Evolutionary conservation across 202 grass and related monocot genomes (phyloP), one percentile per base, ranked within the genome.

Genomic region (Elaeis oleifera): DNA sequence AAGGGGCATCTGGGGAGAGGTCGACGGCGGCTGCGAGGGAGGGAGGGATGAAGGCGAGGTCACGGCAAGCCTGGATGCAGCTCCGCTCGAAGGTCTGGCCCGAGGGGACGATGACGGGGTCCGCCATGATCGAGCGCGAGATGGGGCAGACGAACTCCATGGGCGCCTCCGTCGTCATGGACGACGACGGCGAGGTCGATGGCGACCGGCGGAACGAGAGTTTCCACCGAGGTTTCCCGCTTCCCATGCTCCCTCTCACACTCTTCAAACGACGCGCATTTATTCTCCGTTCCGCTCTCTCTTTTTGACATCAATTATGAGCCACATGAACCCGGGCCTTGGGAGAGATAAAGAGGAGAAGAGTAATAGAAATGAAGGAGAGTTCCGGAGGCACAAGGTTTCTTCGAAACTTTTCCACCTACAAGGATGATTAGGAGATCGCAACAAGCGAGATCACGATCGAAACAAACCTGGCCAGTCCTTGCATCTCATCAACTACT

Each of bases 121-220:
- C 87, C 0, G 81, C 87, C 91, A 96, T 96, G n/a, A 96, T 79
- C 50, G 81, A 73, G 36, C 87, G 75, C 51, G 91, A 90, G 79
- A 96, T 79, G 25, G 91, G 87, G 81, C 91, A 96, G 60, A 96
- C 72, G 76, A 90, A 96, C 73, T 96, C 84, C 16, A n/a, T 15
- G 19, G 91, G 87, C n/a, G 79, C 76, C 28, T 88, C 87, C 9
- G 63, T 71, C 20, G 76, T 80, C 3, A 79, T 61, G 2, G 83
- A 74, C 1, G 72, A 69, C n/a, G 68, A 29, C 16, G 64, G 60
- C 3, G 80, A 79, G 3, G 65, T 15, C 16, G 4, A 18, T 19
- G 77, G 27, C 2, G 56, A 63, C 53, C 58, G 11, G 4, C 15
- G 18, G 15, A 14, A 5, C 26, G 68, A 70, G 4, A 72, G 1